These are phyloP conservation scores for Rhinocladiella similis DNA, from an alignment of 2,329 filamentous ascomycete genomes.

Conservation along the genomic window DNA sequence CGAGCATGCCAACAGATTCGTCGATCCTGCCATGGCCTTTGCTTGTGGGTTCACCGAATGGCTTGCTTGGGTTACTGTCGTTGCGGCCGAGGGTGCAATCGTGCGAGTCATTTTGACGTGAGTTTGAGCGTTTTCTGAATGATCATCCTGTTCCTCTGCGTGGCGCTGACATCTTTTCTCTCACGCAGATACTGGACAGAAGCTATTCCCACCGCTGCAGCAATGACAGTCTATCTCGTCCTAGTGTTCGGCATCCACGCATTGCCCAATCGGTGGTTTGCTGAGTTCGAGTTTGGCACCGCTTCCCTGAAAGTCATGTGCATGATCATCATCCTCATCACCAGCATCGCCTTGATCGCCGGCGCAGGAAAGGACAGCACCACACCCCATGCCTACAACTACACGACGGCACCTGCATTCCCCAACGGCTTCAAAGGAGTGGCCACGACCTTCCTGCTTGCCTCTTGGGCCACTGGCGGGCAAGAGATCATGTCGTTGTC, in stretches of 20 bases:
- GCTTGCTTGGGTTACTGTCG: conserved; percentile 62
- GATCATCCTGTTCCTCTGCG: background rate
- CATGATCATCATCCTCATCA: conserved; percentile 36
- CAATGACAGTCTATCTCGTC: conserved; percentile 37
- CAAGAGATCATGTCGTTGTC: conserved; percentile 56
- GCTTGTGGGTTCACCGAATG: conserved; percentile 46
- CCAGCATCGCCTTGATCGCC: conserved; percentile 34
- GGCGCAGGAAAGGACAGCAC: conserved; percentile 31
- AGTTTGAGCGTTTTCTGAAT: background rate
- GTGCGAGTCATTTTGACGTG: conserved; percentile 43
- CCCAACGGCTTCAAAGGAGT: conserved; percentile 39
- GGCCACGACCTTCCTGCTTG: conserved; percentile 37
- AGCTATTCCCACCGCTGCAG: conserved; percentile 33
- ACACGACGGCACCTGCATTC: conserved; percentile 29
- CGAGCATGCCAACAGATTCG: conserved; percentile 39
- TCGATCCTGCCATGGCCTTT: conserved; percentile 51
- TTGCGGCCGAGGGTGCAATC: conserved; percentile 46
- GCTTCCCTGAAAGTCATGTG: conserved; percentile 36
- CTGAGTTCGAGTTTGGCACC: conserved; percentile 10
- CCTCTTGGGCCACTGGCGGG: conserved; percentile 38
- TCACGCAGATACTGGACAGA: conserved; percentile 44
- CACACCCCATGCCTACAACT: conserved; percentile 1
- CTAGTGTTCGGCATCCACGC: conserved; percentile 50
- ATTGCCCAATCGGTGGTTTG: conserved; percentile 42
- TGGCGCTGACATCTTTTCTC: background rate